Evolutionary conservation across 805 yeast genomes (phyloP), one percentile per base, ranked within the genome.

Genomic region (Starmerella asiatica): DNA sequence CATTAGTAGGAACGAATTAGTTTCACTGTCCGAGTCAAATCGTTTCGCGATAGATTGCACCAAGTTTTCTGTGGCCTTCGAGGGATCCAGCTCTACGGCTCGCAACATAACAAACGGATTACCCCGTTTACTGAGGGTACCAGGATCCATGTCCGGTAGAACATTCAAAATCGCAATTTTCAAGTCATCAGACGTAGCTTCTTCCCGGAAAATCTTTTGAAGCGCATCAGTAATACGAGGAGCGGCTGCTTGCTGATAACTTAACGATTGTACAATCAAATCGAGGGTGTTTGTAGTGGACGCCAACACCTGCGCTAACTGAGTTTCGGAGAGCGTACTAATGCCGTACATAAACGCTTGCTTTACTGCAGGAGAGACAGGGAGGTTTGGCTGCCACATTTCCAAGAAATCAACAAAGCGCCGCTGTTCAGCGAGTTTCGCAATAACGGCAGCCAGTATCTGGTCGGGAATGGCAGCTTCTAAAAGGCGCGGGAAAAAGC

Each of bases 291-390:
- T 30, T 21, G 32, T 20, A 20, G 28, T 26, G n/a, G n/a, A n/a
- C n/a, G n/a, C n/a, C 18, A 48, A 27, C 5, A 48, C 24, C 7
- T 34, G 31, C 3, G 34, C 40, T 3, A 50, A 32, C 20, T 50
- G 53, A 5, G 12, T 7, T 8, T 45, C 26, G 1, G 53, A 37
- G 14, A 50, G 38, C 14, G 42, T 32, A 5, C 35, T 39, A 5
- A 46, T 23, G 2, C 45, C 39, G 4, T 29, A 12, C 8, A 19
- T 9, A 7, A 45, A 19, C 2, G 37, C 44, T 0, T 21, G 26
- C 9, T 29, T 3, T 3, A 26, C 36, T 0, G 12, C 29, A 3
- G 21, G 9, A 0, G 40, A 19, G 6, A 31, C 20, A 4, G 28
- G 20, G 11, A 24, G 12, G 14, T 9, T 7, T 3, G 34, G 32